These are phyloP conservation scores for Aspergillus asperescens DNA, from an alignment of 495 filamentous ascomycete species.

Conservation along the genomic window DNA sequence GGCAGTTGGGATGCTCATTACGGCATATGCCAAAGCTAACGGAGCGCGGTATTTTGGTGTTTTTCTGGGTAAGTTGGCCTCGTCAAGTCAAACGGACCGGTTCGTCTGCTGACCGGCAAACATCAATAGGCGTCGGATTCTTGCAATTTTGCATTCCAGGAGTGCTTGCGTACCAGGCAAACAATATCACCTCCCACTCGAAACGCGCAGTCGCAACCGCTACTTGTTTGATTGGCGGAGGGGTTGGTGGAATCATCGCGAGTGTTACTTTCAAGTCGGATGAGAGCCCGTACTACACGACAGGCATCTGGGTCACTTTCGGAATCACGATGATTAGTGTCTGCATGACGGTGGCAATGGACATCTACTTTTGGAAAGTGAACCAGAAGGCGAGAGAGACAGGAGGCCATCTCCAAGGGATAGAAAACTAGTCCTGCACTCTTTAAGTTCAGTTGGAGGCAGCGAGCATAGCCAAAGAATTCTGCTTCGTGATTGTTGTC, in stretches of 20 bases:
- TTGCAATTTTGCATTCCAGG: constrained; percentile 15
- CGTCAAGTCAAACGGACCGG: too few relatives aligned
- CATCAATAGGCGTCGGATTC: constrained; percentile 5
- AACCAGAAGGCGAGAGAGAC: constrained; percentile 14
- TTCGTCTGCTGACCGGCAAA: background rate
- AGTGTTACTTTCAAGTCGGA: constrained; percentile 16
- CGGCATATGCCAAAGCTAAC: constrained; percentile 8
- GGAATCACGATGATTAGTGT: constrained; percentile 10
- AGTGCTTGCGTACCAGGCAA: constrained; percentile 13
- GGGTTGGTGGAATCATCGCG: constrained; percentile 15
- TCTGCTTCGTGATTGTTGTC: too few relatives aligned
- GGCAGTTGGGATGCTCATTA: constrained; percentile 15
- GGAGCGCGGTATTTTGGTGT: constrained; percentile 13
- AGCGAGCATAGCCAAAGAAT: too few relatives aligned
- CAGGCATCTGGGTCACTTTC: constrained; percentile 17
- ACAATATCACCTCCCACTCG: constrained; percentile 15
- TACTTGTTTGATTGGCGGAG: constrained; percentile 15
- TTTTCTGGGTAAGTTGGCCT: constrained; percentile 7
- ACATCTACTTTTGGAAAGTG: constrained; percentile 7
- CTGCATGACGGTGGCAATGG: constrained; percentile 1
- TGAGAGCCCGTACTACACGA: constrained; percentile 14
- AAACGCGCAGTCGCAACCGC: constrained; percentile 14
- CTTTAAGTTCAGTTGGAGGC: too few relatives aligned
- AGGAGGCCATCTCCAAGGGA: constrained; percentile 6
- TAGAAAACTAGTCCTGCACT: constrained; percentile 16